A percentile compares a stretch with the other conserved stretches of the same genome.
Conservation (phyloP, 305 asterid species). For the Solanum hybrid region DNA sequence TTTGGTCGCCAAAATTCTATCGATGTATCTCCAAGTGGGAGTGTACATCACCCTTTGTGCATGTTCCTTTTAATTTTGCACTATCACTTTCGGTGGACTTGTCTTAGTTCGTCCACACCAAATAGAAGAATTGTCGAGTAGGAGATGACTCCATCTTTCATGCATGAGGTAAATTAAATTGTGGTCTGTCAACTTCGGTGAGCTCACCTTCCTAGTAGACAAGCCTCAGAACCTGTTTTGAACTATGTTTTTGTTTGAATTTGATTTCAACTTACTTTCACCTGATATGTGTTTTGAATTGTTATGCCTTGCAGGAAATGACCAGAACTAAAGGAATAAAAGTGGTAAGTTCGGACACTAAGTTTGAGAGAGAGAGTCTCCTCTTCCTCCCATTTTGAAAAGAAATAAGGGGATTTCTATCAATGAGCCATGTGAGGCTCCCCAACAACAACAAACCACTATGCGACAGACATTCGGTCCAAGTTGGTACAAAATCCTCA, state of each 20-base stretch:
- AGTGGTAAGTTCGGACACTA: not conserved
- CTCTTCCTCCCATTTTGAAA: not conserved
- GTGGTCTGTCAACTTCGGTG: not conserved
- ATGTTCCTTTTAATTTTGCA: not conserved
- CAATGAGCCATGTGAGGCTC: not conserved
- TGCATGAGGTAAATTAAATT: not conserved
- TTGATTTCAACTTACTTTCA: not conserved
- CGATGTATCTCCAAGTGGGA: not conserved
- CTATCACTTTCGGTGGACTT: not conserved
- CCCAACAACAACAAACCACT: not conserved
- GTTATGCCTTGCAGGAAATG: not conserved
- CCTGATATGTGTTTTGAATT: not conserved
- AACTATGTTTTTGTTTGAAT: too few relatives aligned
- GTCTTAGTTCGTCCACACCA: not conserved
- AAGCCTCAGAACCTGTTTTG: not conserved
- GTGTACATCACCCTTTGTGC: not conserved
- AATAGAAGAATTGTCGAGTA: not conserved
- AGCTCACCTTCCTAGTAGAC: not conserved
- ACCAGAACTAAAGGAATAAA: not conserved
- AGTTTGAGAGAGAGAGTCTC: not conserved
- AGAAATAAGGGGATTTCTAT: not conserved
- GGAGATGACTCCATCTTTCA: not conserved
- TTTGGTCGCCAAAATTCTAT: not conserved
- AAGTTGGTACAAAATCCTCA: too few relatives aligned
- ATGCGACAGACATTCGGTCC: too few relatives aligned